Evolutionary conservation across 2,329 filamentous ascomycete genomes (phyloP).

Genomic region (Camillea tinctor): DNA sequence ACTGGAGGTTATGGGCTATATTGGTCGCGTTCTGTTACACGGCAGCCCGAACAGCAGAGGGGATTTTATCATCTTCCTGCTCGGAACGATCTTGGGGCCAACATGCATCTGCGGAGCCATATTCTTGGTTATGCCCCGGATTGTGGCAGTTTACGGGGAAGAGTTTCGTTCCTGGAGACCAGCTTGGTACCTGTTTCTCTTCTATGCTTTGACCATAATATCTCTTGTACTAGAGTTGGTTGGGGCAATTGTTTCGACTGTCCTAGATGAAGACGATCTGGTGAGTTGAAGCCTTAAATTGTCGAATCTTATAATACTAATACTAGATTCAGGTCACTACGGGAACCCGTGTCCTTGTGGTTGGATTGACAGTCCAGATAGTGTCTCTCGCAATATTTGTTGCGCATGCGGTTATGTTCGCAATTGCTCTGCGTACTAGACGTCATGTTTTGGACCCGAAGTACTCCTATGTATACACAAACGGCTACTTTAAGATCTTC

Average conservation of each 20-base stretch:
- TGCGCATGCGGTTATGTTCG: conserved; percentile 40
- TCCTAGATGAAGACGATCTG: conserved; percentile 31
- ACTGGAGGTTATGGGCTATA: conserved; percentile 46
- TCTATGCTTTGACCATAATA: conserved; percentile 20
- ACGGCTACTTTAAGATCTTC: conserved; percentile 42
- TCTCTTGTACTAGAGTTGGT: conserved; percentile 37
- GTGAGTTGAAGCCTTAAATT: conserved; percentile 31
- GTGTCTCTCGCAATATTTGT: conserved; percentile 40
- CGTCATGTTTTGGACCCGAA: conserved; percentile 39
- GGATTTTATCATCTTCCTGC: conserved; percentile 44
- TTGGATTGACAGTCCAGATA: conserved; percentile 45
- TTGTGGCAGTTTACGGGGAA: conserved; percentile 47
- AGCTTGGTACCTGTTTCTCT: conserved; percentile 31
- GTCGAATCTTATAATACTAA: background rate
- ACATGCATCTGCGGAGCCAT: conserved; percentile 44
- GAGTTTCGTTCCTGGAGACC: conserved; percentile 37
- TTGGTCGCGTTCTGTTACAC: conserved; percentile 44
- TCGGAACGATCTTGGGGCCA: conserved; percentile 48
- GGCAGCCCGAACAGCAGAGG: conserved; percentile 32
- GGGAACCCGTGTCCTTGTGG: conserved; percentile 40
- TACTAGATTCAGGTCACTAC: conserved; percentile 22
- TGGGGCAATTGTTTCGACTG: conserved; percentile 40
- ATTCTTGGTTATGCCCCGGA: conserved; percentile 45
- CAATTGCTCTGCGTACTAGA: conserved; percentile 37
- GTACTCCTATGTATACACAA: conserved; percentile 41